Conservation (phyloP, 192 early-diverging fungal genomes). For the Mortierella hygrophila region DNA sequence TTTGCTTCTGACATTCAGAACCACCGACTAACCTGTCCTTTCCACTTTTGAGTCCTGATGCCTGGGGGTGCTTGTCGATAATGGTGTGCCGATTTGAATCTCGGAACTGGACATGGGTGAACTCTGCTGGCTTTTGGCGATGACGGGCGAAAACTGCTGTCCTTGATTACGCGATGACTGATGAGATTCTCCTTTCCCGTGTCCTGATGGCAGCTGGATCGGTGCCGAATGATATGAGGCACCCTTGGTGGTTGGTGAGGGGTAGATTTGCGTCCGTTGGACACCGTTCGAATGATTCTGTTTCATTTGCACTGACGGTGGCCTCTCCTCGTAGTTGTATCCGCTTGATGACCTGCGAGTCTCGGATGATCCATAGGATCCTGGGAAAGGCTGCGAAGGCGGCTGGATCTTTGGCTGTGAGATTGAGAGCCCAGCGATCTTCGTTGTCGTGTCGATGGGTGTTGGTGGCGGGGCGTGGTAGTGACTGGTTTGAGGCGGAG, state of each 20-base stretch:
- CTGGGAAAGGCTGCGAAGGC: conserved; percentile 7
- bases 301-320: background rate
- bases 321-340: background rate
- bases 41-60: conserved; percentile 14
- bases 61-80: conserved; percentile 15
- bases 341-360: background rate
- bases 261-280: background rate
- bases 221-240: conserved; percentile 41
- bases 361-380: background rate
- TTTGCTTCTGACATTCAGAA: background rate
- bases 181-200: background rate
- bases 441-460: conserved; percentile 32
- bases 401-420: conserved; percentile 14
- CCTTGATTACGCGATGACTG: background rate
- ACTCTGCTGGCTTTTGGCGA: background rate
- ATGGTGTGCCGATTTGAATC: conserved; percentile 9
- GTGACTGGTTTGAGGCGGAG: background rate
- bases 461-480: background rate
- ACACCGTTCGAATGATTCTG: background rate
- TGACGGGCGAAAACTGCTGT: conserved; percentile 5
- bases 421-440: conserved; percentile 31
- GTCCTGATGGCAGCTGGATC: conserved; percentile 28
- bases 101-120: conserved; percentile 42
- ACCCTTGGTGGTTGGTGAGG: background rate
- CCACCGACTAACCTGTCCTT: conserved; percentile 11